Base-by-base conservation (phyloP, 2,329 filamentous ascomycete species). In the Xenosphaeropsis pyriputrescens region DNA sequence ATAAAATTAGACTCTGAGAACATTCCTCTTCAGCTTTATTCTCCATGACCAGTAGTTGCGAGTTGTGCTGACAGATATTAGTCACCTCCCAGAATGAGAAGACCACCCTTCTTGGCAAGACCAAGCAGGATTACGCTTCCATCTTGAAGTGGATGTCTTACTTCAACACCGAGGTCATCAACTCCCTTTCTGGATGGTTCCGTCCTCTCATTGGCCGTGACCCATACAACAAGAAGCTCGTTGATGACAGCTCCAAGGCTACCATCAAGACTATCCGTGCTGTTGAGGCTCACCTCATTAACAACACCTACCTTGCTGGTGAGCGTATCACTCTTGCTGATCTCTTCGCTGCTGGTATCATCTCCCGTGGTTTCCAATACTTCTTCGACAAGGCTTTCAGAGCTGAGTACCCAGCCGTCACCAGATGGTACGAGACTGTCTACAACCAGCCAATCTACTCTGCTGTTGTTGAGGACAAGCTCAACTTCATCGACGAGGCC, bases 61-160 rank as follows among this genome's bases (percentile, higher is more conserved):
- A 33, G 33, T 38, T 37, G 18, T 36, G 41, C 47, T 50, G 41
- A 52, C 42, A 42, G 41, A 44, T 48, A 42, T 45, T 58, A 96
- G 91, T 98, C 61, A 86, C 91, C 56, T 96, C 91, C 54, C 91
- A 98, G 71, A 98, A 98, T 65, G 91, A 96, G 80, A 96, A 96
- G 82, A 98, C 91, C 55, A 93, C 86, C 52, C 86, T 98, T 50
- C 79, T 98, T 55, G 91, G 91, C 60, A 96, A 96, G 81, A 98
- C 88, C 69, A 98, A 98, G 82, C 89, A 98, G 73, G 91, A 98
- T 78, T 86, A 68, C 38, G 91, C 91, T 54, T 88, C 88, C 52
- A 98, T 98, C 64, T 73, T 98, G 60, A 85, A 83, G 67, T 98
- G 91, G 91, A 79, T 95, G 80, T 96, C 89, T 49, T 96, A 79